Evolutionary conservation across 176 grass and related monocot species (phyloP).

Genomic region (Bolboschoenus planiculmis): DNA sequence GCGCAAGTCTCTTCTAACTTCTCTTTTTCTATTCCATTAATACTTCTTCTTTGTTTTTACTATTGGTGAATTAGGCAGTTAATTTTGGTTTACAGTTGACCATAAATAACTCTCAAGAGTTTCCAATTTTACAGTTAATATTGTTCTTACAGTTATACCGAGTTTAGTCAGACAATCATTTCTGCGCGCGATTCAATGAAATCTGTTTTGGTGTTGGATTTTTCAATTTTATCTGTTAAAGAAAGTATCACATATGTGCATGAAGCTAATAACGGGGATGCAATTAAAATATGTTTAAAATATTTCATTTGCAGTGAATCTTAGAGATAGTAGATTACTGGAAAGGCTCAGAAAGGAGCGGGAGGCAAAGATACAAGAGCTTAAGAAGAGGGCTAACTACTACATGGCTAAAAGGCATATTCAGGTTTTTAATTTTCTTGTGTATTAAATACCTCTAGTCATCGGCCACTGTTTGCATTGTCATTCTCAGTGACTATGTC

Average conservation of each 20-base stretch:
- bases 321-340: conserved; percentile 14
- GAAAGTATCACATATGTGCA: not conserved
- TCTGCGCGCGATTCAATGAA: not conserved
- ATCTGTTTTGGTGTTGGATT: not conserved
- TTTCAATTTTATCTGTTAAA: not conserved
- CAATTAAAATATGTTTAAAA: not conserved
- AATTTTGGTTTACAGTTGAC: not conserved
- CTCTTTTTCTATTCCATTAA: not conserved
- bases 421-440: conserved; percentile 8
- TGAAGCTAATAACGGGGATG: not conserved
- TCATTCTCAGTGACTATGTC: not conserved
- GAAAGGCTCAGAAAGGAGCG: conserved; percentile 19
- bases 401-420: conserved; percentile 15
- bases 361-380: not conserved
- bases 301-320: not conserved
- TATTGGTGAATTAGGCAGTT: not conserved
- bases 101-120: not conserved
- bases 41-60: not conserved
- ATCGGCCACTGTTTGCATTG: not conserved
- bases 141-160: not conserved
- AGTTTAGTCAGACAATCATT: not conserved
- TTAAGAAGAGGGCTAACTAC: conserved; percentile 10
- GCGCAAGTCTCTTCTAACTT: conserved; percentile 1
- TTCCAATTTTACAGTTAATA: not conserved
- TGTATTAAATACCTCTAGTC: not conserved